phyloP scores from a whole-genome alignment of 2,329 filamentous ascomycete species.

The Rasamsonia emersonii region DNA sequence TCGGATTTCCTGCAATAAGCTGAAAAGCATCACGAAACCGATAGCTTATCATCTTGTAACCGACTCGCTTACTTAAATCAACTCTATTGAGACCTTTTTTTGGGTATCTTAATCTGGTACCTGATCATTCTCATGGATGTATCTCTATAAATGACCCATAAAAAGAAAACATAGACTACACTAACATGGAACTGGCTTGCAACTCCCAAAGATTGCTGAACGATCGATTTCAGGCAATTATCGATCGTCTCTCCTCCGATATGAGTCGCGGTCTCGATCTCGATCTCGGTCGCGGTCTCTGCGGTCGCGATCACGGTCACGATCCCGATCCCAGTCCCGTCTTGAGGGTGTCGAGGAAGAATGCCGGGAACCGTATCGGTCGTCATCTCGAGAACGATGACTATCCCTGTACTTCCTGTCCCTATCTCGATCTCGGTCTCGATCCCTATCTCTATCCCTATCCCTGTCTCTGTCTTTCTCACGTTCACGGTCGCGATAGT shows the following conservation, averaged over 20 bases:
- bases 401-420: conserved; percentile 11
- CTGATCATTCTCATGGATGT: conserved; percentile 6
- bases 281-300: conserved; percentile 21
- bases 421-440: conserved; percentile 19
- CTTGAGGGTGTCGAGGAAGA: conserved; percentile 25
- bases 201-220: no score
- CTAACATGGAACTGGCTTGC: no score
- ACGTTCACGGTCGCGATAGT: conserved; percentile 19
- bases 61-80: no score
- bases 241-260: conserved; percentile 20
- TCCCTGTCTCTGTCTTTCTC: conserved; percentile 13
- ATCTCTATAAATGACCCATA: conserved; percentile 1
- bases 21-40: no score
- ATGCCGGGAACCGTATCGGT: conserved; percentile 24
- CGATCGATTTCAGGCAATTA: no score
- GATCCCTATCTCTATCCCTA: conserved; percentile 20
- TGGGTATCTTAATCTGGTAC: conserved; percentile 3
- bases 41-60: no score
- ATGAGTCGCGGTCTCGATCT: conserved; percentile 21
- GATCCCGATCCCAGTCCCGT: conserved; percentile 18
- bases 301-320: conserved; percentile 15
- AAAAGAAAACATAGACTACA: not conserved
- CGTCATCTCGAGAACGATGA: conserved; percentile 15
- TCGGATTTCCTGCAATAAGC: no score
- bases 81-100: conserved; percentile 4